Evolutionary conservation across 2,329 filamentous ascomycete genomes (phyloP).

Genomic region (Ceratocystis alfenasii): DNA sequence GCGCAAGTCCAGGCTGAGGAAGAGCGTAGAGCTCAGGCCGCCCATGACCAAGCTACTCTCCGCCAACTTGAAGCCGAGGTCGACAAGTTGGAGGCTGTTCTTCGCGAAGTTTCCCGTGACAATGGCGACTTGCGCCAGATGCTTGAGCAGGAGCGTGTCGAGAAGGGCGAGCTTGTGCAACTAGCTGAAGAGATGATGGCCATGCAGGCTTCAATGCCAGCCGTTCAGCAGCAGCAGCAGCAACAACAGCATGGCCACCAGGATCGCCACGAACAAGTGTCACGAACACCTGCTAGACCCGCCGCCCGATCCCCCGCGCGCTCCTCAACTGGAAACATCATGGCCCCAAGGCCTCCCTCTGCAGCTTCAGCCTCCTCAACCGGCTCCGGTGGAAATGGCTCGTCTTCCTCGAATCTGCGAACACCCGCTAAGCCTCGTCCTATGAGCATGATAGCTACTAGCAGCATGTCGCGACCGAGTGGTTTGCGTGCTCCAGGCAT

Average conservation of each 20-base stretch:
- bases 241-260: constrained; percentile 23
- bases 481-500: constrained; percentile 51
- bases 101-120: constrained; percentile 56
- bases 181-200: constrained; percentile 75
- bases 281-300: constrained; percentile 23
- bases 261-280: constrained; percentile 25
- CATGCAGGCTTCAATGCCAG: constrained; percentile 42
- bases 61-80: constrained; percentile 61
- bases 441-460: constrained; percentile 36
- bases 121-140: constrained; percentile 53
- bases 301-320: constrained; percentile 25
- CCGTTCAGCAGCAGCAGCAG: constrained; percentile 22
- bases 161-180: constrained; percentile 72
- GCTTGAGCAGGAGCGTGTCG: constrained; percentile 62
- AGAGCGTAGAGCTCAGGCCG: constrained; percentile 50
- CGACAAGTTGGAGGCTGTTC: constrained; percentile 60
- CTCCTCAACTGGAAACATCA: constrained; percentile 15
- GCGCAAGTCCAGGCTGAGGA: constrained; percentile 35
- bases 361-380: constrained; percentile 21
- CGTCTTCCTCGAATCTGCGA: constrained; percentile 20
- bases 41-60: constrained; percentile 44
- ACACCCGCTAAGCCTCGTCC: constrained; percentile 31
- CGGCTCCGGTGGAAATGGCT: constrained; percentile 17
- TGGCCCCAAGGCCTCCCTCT: constrained; percentile 17
- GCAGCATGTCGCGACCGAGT: constrained; percentile 43